Conservation (phyloP, 257 asterid genomes). For the Pogostemon cablin region DNA sequence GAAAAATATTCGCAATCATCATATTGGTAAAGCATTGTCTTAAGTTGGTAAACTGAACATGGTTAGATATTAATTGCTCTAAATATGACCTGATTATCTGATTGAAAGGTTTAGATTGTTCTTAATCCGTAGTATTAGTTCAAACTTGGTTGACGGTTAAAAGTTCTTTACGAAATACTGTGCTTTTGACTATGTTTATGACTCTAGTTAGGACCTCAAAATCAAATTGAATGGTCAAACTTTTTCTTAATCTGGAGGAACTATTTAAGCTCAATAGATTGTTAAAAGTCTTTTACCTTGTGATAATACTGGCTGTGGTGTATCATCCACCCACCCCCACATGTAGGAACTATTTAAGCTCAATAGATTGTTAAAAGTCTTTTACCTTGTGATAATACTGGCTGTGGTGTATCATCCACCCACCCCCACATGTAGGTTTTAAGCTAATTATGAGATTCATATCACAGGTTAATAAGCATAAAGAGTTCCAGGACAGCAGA, state of each 20-base stretch:
- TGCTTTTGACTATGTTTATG: background rate
- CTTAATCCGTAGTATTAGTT: no score
- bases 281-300: constrained; percentile 8
- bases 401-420: background rate
- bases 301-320: constrained; percentile 6
- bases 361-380: constrained; percentile 1
- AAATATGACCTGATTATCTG: background rate
- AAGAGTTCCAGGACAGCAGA: constrained; percentile 71
- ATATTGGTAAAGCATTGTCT: background rate
- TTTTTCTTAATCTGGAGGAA: background rate
- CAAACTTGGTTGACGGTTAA: no score
- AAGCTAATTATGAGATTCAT: constrained; percentile 35
- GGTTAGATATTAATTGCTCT: background rate
- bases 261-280: background rate
- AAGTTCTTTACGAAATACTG: no score
- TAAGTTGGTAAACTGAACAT: constrained; percentile 10
- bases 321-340: background rate
- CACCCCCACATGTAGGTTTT: background rate
- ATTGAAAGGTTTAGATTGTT: no score
- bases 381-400: constrained; percentile 14
- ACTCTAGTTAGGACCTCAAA: background rate
- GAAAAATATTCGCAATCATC: background rate
- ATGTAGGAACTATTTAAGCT: background rate
- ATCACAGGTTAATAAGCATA: constrained; percentile 71
- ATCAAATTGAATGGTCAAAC: constrained; percentile 3